Evolutionary conservation across 2,329 filamentous ascomycete species (phyloP).

Genomic region (Penicillium sp.): DNA sequence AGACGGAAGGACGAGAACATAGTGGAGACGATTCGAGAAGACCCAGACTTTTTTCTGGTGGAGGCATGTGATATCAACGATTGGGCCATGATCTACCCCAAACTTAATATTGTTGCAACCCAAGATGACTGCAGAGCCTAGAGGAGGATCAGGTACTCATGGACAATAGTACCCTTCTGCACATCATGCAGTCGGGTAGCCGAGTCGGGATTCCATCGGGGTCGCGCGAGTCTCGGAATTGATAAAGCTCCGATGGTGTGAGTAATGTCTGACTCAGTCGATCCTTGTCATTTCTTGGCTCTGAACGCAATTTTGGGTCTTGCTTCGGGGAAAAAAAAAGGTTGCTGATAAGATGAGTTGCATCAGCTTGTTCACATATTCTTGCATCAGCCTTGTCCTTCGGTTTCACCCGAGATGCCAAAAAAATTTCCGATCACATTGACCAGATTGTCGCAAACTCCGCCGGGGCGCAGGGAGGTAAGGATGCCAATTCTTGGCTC

Average conservation of each 20-base stretch:
- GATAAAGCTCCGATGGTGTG: background rate
- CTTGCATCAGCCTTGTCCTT: background rate
- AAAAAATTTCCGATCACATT: background rate
- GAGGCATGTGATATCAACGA: background rate
- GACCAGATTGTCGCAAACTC: background rate
- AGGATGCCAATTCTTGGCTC: slow-evolving; percentile 4
- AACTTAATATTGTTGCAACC: background rate
- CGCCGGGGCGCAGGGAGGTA: background rate
- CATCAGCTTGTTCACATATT: background rate
- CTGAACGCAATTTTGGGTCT: no score
- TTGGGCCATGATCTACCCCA: background rate
- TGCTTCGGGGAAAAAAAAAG: no score
- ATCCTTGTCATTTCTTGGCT: no score
- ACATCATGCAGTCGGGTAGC: slow-evolving; percentile 16
- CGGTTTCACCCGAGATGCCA: background rate
- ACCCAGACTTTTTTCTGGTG: background rate
- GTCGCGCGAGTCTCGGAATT: background rate
- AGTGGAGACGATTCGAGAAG: background rate
- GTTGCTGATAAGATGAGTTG: background rate
- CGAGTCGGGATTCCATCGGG: slow-evolving; percentile 12
- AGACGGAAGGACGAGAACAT: background rate
- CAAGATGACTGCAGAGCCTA: background rate
- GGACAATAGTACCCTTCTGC: background rate
- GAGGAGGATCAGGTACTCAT: background rate
- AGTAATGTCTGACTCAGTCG: background rate